Evolutionary conservation across 2,329 filamentous ascomycete genomes (phyloP), one percentile per base, ranked within the genome.

Genomic region (Colletotrichum theobromicola): DNA sequence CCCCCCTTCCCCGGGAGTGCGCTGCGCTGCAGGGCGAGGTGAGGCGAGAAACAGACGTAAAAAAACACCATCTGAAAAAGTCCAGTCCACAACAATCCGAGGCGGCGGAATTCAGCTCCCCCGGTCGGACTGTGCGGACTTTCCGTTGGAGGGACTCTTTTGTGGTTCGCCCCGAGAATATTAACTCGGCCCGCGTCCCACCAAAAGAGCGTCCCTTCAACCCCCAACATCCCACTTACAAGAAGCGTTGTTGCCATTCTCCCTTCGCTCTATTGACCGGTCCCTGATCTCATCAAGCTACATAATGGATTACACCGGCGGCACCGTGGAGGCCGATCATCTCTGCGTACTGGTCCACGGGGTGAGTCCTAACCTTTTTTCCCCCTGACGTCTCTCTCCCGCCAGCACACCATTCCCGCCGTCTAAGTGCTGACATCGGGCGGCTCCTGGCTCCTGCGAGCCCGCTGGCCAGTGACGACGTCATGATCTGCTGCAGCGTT

Each of bases 261-360:
- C 78, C 24, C 67, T 82, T 67, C 79, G 79, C 73, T 83, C 81
- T 74, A 78, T 82, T 72, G 79, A 83, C 81, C 80, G 80, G 79
- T 80, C 79, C 73, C 80, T 84, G 75, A 79, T 83, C 75, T 79
- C 78, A 62, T 77, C 79, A 68, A 63, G 72, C 66, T 70, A 70
- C 71, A 84, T 83, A 77, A 85, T 86, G 81, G 84, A 88, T 77
- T 87, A 87, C 79, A 87, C 84, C 74, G 89, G 90, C 76, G 89
- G 89, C 77, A 88, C 84, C 79, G 67, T 81, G 58, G 84, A 89
- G 73, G 91, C 93, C 62, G 88, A 93, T 77, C 94, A 96, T 82
- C 90, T 96, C 76, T 94, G 92, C 79, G 93, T 96, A 55, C 87
- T 96, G 58, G 92, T 95, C 67, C 94, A 96, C 81, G 91, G 94